Conservation (phyloP, 2,329 filamentous ascomycete genomes). For the Elsinoe fawcettii region DNA sequence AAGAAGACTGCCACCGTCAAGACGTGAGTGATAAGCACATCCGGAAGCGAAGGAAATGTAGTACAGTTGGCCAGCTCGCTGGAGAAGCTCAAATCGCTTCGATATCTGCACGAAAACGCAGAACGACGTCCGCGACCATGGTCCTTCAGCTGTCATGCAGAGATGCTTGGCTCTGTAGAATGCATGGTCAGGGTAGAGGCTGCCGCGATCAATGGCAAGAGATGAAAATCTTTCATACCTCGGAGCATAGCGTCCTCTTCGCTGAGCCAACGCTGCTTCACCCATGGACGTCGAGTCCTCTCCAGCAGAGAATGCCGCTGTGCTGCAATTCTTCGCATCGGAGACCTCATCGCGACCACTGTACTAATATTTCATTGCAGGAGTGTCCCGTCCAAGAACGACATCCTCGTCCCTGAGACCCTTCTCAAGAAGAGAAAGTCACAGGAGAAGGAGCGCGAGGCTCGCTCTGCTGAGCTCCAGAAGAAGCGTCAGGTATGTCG, state of each 20-base stretch:
- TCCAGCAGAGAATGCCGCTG: conserved; percentile 86
- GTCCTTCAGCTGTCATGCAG: conserved; percentile 29
- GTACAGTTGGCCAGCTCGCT: conserved; percentile 82
- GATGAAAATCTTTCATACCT: background rate
- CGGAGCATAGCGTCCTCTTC: conserved; percentile 13
- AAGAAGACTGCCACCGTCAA: conserved; percentile 39
- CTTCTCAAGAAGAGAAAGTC: conserved; percentile 99
- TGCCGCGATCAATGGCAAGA: conserved; percentile 31
- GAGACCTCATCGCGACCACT: conserved; percentile 66
- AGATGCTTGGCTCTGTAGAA: conserved; percentile 50
- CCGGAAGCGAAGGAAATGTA: conserved; percentile 43
- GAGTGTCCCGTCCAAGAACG: conserved; percentile 85
- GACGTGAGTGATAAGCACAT: conserved; percentile 46
- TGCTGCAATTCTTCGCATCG: conserved; percentile 90
- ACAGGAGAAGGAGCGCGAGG: conserved; percentile 97
- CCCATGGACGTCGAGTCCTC: conserved; percentile 57
- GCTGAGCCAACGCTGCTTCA: conserved; percentile 43
- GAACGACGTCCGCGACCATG: conserved; percentile 16
- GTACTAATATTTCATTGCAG: conserved; percentile 63
- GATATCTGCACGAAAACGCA: conserved; percentile 54
- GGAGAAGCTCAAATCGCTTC: conserved; percentile 51
- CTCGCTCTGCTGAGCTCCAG: conserved; percentile 68
- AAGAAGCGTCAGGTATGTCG: conserved; percentile 83
- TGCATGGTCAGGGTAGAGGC: conserved; percentile 65
- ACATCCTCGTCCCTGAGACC: conserved; percentile 97